Percentiles rank a stretch among this genome's conserved stretches.
phyloP scores from a whole-genome alignment of 2,329 filamentous ascomycete genomes.

The Orbilia ellipsospora region DNA sequence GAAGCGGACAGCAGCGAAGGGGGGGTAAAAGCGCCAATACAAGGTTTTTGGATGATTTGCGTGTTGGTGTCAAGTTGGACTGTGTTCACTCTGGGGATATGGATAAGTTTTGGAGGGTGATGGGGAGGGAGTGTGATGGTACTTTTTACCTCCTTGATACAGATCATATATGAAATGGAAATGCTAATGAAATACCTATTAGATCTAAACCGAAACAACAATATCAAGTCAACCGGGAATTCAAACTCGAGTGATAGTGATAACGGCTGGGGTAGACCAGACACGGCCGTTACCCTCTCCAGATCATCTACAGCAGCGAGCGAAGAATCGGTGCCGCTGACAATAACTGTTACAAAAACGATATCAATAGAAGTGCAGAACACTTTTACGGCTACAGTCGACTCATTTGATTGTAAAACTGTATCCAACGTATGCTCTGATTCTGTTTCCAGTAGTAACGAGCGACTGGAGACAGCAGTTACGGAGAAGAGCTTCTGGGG shows the following conservation, averaged over 20 bases:
- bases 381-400: conserved; percentile 10
- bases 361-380: conserved; percentile 31
- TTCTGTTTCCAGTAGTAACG: conserved; percentile 1
- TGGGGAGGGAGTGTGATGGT: conserved; percentile 44
- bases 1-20: background rate
- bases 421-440: conserved; percentile 17
- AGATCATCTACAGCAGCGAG: conserved; percentile 18
- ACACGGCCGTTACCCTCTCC: conserved; percentile 20
- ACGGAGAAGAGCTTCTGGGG: conserved; percentile 30
- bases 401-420: conserved; percentile 29
- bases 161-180: too few relatives aligned
- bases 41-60: conserved; percentile 40
- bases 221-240: background rate
- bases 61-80: conserved; percentile 44
- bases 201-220: background rate
- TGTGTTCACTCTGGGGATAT: conserved; percentile 53
- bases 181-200: conserved; percentile 9
- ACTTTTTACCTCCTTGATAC: background rate
- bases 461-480: conserved; percentile 3
- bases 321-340: conserved; percentile 29
- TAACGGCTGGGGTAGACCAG: conserved; percentile 11
- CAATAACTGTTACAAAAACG: conserved; percentile 47
- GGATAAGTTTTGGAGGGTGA: conserved; percentile 53
- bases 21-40: conserved; percentile 31
- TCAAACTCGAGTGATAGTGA: too few relatives aligned